Evolutionary conservation across 2,329 filamentous ascomycete species (phyloP).

Genomic region (Phoma sp.): DNA sequence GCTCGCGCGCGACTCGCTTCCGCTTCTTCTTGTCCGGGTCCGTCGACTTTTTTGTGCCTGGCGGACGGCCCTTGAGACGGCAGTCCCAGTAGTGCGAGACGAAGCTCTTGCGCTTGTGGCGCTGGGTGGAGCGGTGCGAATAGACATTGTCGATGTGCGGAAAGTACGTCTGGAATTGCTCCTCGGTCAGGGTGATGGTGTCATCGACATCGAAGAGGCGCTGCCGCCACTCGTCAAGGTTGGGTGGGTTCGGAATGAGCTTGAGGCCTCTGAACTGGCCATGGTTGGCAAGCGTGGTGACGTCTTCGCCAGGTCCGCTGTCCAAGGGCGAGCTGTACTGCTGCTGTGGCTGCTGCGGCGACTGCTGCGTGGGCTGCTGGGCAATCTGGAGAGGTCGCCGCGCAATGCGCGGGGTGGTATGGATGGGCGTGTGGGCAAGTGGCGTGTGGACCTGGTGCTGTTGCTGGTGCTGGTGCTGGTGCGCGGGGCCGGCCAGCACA

Average conservation of each 20-base stretch:
- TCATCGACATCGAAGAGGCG: slow-evolving; percentile 78
- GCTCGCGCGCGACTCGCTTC: slow-evolving; percentile 74
- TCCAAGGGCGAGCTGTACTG: slow-evolving; percentile 13
- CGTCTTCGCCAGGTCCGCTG: slow-evolving; percentile 21
- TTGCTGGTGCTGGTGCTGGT: too few relatives aligned
- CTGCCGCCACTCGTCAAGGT: slow-evolving; percentile 72
- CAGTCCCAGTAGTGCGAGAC: slow-evolving; percentile 87
- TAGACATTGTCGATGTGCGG: slow-evolving; percentile 85
- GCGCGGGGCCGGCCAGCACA: slow-evolving; percentile 22
- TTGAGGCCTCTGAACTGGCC: slow-evolving; percentile 61
- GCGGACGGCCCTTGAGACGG: slow-evolving; percentile 77
- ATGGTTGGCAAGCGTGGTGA: slow-evolving; percentile 52
- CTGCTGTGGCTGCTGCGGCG: slow-evolving; percentile 12
- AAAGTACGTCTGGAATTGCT: slow-evolving; percentile 83
- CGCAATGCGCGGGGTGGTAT: slow-evolving; percentile 19
- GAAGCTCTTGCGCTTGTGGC: slow-evolving; percentile 82
- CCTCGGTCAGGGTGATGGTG: slow-evolving; percentile 72
- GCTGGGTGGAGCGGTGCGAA: slow-evolving; percentile 80
- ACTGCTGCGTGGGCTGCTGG: neutral
- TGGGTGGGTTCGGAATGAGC: slow-evolving; percentile 69
- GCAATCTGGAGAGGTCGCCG: slow-evolving; percentile 25
- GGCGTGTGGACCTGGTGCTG: slow-evolving; percentile 7
- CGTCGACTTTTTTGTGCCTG: slow-evolving; percentile 78
- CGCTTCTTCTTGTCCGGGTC: slow-evolving; percentile 84
- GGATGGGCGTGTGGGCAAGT: slow-evolving; percentile 15